Evolutionary conservation across 2,329 filamentous ascomycete genomes (phyloP), one percentile per base, ranked within the genome.

Genomic region (Stachybotrys chlorohalonatus): DNA sequence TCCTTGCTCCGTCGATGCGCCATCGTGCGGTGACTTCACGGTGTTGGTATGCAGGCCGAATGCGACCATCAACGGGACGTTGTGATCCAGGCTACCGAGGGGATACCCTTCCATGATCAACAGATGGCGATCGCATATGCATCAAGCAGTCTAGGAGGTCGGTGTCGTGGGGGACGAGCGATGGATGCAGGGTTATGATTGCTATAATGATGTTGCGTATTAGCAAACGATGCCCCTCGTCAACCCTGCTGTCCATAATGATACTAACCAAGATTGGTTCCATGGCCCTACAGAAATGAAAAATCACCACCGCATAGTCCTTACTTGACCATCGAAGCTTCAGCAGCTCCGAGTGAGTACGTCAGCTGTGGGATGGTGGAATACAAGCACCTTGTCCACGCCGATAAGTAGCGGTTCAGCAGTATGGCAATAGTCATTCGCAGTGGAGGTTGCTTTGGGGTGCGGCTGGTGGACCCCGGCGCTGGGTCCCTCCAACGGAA

Each of bases 1-100:
- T 17, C 80, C 82, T 53, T 77, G 73, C 56, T 82, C 81, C 63
- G 81, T 77, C 47, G 87, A 75, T 53, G 77, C 76, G 50, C 73
- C 73, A 60, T 79, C 72, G 52, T 75, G 62, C 53, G 72, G 64
- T 56, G 75, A 69, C 60, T 75, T 66, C 60, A 76, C 60, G 31
- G 66, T 63, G 70, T 73, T 49, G 56, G 63, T 60, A 66, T 66
- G 66, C 72, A 96, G 79, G 11, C 93, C 94, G 45, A 90, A 90
- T 39, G 95, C 81, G 50, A 95, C 76, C 57, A 97, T 74, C 55
- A 96, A 80, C 42, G 93, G 93, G 63, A 95, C 80, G 72, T 94
- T 95, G 73, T 94, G 91, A 68, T 86, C 83, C 69, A 95, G 78
- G 75, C 92, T 95, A 70, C 86, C 87, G 56, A 75, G 69, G 54